Base-by-base conservation (phyloP, 495 filamentous ascomycete genomes). In the Aspergillus egyptiacus region DNA sequence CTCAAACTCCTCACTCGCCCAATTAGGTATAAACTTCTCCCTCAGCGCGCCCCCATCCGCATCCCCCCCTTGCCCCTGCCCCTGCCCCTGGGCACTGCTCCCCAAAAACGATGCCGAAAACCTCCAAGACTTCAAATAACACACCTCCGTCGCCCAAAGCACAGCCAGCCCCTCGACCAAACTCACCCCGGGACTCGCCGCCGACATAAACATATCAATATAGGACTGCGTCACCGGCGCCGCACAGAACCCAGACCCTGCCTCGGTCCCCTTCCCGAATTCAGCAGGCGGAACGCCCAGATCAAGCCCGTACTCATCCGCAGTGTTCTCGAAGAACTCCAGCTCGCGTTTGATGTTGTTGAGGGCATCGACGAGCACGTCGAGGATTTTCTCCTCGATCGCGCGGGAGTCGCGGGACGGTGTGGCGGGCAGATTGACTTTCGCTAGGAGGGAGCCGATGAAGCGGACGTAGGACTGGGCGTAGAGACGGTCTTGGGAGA, bases 401-500 rank as follows among this genome's bases (percentile, higher is more conserved):
- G 38, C 39, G 55, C 45, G 28, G 50, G 24, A 25, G 19, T 37
- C 20, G 24, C n/a, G 57, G 53, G 48, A 51, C 56, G 28, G 36
- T 28, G 31, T 43, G 45, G 23, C 50, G 0, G 84, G 81, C 0
- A 87, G 68, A 13, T 76, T 71, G 41, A 86, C 69, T 40, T 82
- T 81, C 2, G 79, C 66, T 25, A 91, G 77, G 14, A 89, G 59
- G n/a, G 69, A 66, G 14, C 83, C 84, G 25, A 83, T 79, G 57
- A 85, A 86, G 30, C 81, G 71, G 60, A 87, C 71, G 61, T 85
- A 87, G 40, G 79, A 78, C 51, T 87, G 84, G 17, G 83, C 80
- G 66, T 89, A 89, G 43, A 89, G 74, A 7, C 82, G 69, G 68
- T 91, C 86, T 65, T 89, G 84, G 18, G 82, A 75, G 32, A 91